These are phyloP conservation scores for Verticillium albo-atrum DNA, from an alignment of 2,329 filamentous ascomycete genomes.

Conservation along the genomic window DNA sequence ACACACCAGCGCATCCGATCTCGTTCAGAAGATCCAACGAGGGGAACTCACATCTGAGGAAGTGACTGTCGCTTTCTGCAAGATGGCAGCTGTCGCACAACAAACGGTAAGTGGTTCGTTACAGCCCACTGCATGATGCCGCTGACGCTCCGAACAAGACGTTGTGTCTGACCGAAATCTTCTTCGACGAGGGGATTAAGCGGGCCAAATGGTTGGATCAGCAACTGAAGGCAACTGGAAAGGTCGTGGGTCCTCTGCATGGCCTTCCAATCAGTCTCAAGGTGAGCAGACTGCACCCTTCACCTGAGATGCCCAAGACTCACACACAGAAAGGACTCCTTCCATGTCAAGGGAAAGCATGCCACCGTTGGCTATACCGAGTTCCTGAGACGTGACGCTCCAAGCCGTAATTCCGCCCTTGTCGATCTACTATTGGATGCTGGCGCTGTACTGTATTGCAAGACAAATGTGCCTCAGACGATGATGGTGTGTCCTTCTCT, in stretches of 20 bases:
- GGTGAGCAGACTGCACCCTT: background rate
- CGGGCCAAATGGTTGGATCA: conserved; percentile 40
- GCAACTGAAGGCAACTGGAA: conserved; percentile 29
- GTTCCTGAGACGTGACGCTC: conserved; percentile 48
- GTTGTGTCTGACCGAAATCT: conserved; percentile 41
- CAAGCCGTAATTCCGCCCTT: conserved; percentile 46
- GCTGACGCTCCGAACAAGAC: conserved; percentile 11
- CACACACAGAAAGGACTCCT: conserved; percentile 53
- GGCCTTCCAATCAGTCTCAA: conserved; percentile 47
- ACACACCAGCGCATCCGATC: conserved; percentile 8
- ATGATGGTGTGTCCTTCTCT: conserved; percentile 36
- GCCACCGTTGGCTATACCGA: conserved; percentile 51
- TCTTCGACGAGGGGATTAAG: conserved; percentile 42
- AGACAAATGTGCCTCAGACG: conserved; percentile 64
- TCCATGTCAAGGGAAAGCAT: conserved; percentile 48
- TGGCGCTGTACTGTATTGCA: conserved; percentile 64
- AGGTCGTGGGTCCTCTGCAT: conserved; percentile 54
- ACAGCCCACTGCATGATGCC: background rate
- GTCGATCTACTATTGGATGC: conserved; percentile 53
- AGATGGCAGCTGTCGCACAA: conserved; percentile 21
- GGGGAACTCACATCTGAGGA: conserved; percentile 15
- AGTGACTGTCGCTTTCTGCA: conserved; percentile 19
- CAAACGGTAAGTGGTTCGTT: conserved; percentile 12
- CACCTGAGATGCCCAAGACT: conserved; percentile 5
- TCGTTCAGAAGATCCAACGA: conserved; percentile 11